These are phyloP conservation scores for Shiraia bambusicola DNA, from an alignment of 2,329 filamentous ascomycete species.

Conservation along the genomic window DNA sequence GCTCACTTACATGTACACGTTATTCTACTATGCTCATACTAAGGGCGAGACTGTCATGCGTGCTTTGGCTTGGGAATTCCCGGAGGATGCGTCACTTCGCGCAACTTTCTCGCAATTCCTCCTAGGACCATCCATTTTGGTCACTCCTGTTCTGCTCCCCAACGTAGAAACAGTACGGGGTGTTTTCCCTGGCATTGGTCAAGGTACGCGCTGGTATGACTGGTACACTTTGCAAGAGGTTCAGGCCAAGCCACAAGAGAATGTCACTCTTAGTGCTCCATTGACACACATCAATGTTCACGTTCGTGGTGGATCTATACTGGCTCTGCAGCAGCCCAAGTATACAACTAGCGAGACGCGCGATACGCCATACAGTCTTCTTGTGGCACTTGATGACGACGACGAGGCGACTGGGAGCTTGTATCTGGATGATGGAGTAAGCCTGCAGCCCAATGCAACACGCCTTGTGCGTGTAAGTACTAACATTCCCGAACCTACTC, in stretches of 20 bases:
- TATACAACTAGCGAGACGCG: slow-evolving; percentile 10
- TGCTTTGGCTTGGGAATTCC: slow-evolving; percentile 71
- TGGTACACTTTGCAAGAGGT: slow-evolving; percentile 67
- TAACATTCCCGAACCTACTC: too few relatives aligned
- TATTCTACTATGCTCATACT: slow-evolving; percentile 64
- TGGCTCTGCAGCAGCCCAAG: slow-evolving; percentile 36
- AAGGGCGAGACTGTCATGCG: slow-evolving; percentile 70
- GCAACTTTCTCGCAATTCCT: slow-evolving; percentile 67
- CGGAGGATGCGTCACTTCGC: slow-evolving; percentile 64
- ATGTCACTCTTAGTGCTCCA: slow-evolving; percentile 60
- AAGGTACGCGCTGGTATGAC: slow-evolving; percentile 69
- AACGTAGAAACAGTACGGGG: slow-evolving; percentile 61
- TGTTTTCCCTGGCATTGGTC: slow-evolving; percentile 64
- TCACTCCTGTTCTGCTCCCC: slow-evolving; percentile 65
- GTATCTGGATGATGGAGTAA: slow-evolving; percentile 74
- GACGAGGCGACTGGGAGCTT: slow-evolving; percentile 60
- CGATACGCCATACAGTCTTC: slow-evolving; percentile 52
- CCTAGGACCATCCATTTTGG: slow-evolving; percentile 63
- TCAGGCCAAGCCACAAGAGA: slow-evolving; percentile 50
- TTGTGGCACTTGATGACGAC: slow-evolving; percentile 59
- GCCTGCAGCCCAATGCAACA: slow-evolving; percentile 56
- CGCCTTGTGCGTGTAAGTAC: slow-evolving; percentile 56
- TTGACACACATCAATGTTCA: slow-evolving; percentile 70
- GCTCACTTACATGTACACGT: slow-evolving; percentile 72
- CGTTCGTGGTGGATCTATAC: slow-evolving; percentile 63